Evolutionary conservation across 345 rosid species (phyloP), one percentile per base, ranked within the genome.

Genomic region (Sisymbrium altissimum): DNA sequence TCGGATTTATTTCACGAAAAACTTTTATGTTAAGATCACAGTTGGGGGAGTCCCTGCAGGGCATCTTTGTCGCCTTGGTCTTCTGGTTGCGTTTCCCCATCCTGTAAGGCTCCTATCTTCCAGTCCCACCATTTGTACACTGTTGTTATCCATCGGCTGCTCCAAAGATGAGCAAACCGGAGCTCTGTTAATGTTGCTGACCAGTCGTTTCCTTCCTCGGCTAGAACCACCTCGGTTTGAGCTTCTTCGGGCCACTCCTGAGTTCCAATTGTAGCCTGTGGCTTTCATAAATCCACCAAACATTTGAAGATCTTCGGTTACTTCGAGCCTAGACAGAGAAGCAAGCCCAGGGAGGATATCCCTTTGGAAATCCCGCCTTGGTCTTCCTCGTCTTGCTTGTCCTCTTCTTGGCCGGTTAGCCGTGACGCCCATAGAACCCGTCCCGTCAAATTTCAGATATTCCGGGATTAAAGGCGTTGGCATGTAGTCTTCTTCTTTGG

Each of bases 321-420:
- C 96, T 84, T 94, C 97, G 1, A 86, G 93, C 82, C 93, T 88
- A 3, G 98, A 89, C 27, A 91, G 81, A 64, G 97, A 89, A 64
- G 83, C 74, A 59, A 94, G 93, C 41, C 98, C 96, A 1, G 97
- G 97, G 77, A 94, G 97, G 73, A 89, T 87, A 82, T 94, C 98
- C 87, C 96, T 94, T 78, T 89, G 97, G 85, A 94, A 94, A 79
- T 94, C 98, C 84, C 96, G 86, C 61, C 87, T 86, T 73, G 89
- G 96, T 85, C 99, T 88, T 66, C 97, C 99, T 79, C 99, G 86
- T 83, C 97, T 85, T 67, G 85, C 83, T 62, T 87, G 92, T 52
- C 93, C 95, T 82, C 83, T 89, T 53, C 94, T 84, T 18, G 90
- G 77, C 45, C 86, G 84, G 67, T 71, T 84, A 35, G 79, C 74